Evolutionary conservation across 176 grass and related monocot genomes (phyloP).

Genomic region (Aegilops umbellulata): DNA sequence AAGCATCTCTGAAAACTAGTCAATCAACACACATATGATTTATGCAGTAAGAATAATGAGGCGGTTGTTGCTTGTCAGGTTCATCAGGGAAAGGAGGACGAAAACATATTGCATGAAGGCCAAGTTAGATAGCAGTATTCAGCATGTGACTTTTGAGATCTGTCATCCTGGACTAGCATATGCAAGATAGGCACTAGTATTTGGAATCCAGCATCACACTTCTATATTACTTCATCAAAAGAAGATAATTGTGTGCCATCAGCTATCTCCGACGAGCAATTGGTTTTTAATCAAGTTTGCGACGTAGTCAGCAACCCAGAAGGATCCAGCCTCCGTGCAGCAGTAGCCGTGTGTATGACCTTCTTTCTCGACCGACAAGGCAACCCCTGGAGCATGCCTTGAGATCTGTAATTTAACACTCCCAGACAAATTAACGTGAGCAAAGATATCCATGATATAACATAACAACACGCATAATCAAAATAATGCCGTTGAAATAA

Average conservation of each 20-base stretch:
- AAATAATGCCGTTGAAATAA: conserved; percentile 7
- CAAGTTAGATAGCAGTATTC: too few species aligned
- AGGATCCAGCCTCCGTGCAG: conserved; percentile 70
- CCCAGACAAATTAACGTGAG: background rate
- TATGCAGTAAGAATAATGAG: too few species aligned
- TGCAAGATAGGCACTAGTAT: background rate
- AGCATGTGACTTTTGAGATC: background rate
- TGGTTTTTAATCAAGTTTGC: conserved; percentile 53
- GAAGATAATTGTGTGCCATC: background rate
- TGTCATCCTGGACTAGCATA: background rate
- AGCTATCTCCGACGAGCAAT: background rate
- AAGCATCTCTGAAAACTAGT: too few species aligned
- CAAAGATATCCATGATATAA: background rate
- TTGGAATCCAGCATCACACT: background rate
- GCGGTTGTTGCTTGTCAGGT: too few species aligned
- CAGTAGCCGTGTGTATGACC: conserved; percentile 75
- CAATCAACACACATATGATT: too few species aligned
- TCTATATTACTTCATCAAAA: background rate
- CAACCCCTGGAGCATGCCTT: conserved; percentile 41
- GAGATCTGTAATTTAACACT: conserved; percentile 37
- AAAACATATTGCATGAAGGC: too few species aligned
- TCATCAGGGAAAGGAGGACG: too few species aligned
- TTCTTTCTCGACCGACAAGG: conserved; percentile 69
- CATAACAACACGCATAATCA: background rate
- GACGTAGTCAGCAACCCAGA: conserved; percentile 56